These are phyloP conservation scores for Gaeumannomyces tritici DNA, from an alignment of 2,329 filamentous ascomycete genomes.

Conservation along the genomic window DNA sequence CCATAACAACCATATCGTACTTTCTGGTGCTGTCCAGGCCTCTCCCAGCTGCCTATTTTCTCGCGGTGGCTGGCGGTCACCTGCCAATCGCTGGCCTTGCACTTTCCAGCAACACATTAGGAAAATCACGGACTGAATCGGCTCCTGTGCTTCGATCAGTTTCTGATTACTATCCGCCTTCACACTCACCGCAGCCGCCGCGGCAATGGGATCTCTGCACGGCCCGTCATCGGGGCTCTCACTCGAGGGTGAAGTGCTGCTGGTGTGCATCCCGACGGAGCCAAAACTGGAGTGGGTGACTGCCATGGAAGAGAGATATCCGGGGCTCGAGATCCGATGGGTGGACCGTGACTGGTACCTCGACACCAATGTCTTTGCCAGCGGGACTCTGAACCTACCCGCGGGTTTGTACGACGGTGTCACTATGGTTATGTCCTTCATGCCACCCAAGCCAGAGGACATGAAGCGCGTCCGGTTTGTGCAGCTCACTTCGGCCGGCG, in stretches of 20 bases:
- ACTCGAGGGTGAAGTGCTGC: slow-evolving; percentile 27
- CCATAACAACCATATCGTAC: neutral
- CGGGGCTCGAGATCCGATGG: slow-evolving; percentile 11
- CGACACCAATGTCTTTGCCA: neutral
- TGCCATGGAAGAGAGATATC: slow-evolving; percentile 14
- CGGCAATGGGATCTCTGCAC: neutral
- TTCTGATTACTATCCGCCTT: neutral
- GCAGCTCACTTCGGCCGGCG: slow-evolving; percentile 33
- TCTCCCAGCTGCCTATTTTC: neutral
- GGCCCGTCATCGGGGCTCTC: neutral
- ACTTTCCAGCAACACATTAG: neutral
- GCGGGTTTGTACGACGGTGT: slow-evolving; percentile 26
- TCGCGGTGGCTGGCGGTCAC: neutral
- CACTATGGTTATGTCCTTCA: slow-evolving; percentile 26
- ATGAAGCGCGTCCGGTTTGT: slow-evolving; percentile 29
- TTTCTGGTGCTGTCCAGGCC: neutral
- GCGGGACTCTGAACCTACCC: slow-evolving; percentile 10
- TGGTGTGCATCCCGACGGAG: slow-evolving; percentile 24
- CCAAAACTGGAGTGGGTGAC: slow-evolving; percentile 24
- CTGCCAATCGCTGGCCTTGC: neutral
- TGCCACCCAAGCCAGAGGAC: slow-evolving; percentile 19
- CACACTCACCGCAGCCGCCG: neutral
- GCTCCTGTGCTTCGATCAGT: neutral
- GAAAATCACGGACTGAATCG: neutral
- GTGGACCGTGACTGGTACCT: neutral